A percentile compares a stretch with the other conserved stretches of the same genome.
phyloP scores from a whole-genome alignment of 257 asterid genomes.

The Solanum neorickii region DNA sequence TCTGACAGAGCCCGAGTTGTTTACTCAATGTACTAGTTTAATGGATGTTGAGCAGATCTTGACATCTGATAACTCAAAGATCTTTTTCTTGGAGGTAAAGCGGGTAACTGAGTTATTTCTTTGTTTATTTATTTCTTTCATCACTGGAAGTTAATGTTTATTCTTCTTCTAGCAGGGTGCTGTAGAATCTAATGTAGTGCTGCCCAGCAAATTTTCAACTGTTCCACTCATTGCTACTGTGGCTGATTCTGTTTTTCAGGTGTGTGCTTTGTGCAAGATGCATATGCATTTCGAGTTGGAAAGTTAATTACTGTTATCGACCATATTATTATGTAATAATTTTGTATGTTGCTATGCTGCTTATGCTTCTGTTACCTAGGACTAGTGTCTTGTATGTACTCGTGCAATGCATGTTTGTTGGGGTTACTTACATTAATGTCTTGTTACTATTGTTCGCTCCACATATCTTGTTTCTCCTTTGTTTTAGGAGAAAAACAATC shows the following conservation, averaged over 20 bases:
- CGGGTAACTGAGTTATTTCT: background rate
- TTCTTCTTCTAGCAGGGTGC: constrained; percentile 31
- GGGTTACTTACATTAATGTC: background rate
- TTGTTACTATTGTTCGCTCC: background rate
- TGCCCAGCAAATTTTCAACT: constrained; percentile 18
- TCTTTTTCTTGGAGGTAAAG: constrained; percentile 61
- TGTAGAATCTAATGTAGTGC: constrained; percentile 19
- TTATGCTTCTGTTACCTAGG: background rate
- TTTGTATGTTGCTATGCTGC: background rate
- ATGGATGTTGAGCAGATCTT: constrained; percentile 24
- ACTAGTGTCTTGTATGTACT: background rate
- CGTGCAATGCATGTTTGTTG: background rate
- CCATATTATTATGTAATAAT: background rate
- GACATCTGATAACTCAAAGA: constrained; percentile 27
- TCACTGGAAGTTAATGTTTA: background rate
- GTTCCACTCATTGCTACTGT: constrained; percentile 29
- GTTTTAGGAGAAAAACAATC: background rate
- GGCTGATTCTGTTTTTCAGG: constrained; percentile 71
- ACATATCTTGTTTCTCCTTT: background rate
- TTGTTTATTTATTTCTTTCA: background rate
- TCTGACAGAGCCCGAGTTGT: constrained; percentile 68
- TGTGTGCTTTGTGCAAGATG: constrained; percentile 8
- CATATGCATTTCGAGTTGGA: background rate
- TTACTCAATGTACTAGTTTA: constrained; percentile 42
- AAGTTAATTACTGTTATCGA: background rate